These are phyloP conservation scores for Hygrocybe punicea DNA, from an alignment of 768 basidiomycete species.

Conservation along the genomic window DNA sequence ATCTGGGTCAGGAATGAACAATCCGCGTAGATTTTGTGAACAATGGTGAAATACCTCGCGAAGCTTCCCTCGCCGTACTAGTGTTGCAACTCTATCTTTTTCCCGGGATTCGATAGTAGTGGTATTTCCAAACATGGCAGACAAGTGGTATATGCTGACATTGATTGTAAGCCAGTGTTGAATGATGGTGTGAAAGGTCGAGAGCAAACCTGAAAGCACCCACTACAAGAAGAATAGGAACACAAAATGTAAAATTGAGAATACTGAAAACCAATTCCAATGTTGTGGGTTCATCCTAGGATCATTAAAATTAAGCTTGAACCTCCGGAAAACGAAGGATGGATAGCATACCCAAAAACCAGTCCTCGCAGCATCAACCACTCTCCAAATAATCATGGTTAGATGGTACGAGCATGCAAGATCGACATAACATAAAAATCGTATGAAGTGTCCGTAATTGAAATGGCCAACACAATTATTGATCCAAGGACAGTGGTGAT, in stretches of 20 bases:
- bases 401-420: conserved; percentile 86
- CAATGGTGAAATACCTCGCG: conserved; percentile 51
- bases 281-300: conserved; percentile 64
- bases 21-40: neutral
- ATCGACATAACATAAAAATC: conserved; percentile 91
- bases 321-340: neutral
- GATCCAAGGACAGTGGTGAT: conserved; percentile 91
- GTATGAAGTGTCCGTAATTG: conserved; percentile 86
- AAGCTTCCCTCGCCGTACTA: conserved; percentile 83
- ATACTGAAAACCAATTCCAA: conserved; percentile 80
- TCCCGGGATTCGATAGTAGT: conserved; percentile 99
- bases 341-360: conserved; percentile 51
- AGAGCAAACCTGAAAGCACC: conserved; percentile 78
- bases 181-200: neutral
- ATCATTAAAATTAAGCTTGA: neutral
- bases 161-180: neutral
- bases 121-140: conserved; percentile 68
- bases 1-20: conserved; percentile 43
- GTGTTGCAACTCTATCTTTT: conserved; percentile 87
- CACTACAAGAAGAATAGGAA: conserved; percentile 83
- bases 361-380: conserved; percentile 43
- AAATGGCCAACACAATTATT: conserved; percentile 92
- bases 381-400: conserved; percentile 71
- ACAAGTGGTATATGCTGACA: conserved; percentile 80
- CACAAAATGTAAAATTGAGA: conserved; percentile 78